A percentile compares a stretch with the other conserved stretches of the same genome.
Evolutionary conservation across 257 asterid genomes (phyloP).

Genomic region (Jacaranda mimosifolia): DNA sequence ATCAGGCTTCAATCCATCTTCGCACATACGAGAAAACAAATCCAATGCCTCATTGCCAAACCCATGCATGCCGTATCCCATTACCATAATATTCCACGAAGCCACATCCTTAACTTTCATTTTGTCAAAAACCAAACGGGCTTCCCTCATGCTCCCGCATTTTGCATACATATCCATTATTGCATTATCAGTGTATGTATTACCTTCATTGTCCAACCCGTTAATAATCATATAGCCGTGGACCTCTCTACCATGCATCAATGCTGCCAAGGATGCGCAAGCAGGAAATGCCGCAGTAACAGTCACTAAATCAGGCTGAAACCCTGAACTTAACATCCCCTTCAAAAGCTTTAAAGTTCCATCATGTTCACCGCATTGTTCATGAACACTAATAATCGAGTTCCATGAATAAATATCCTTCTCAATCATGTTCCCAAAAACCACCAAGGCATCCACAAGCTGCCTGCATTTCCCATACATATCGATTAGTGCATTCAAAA

Average conservation of each 20-base stretch:
- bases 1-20: constrained; percentile 65
- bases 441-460: constrained; percentile 57
- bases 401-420: constrained; percentile 93
- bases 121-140: constrained; percentile 61
- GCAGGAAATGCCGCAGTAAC: constrained; percentile 80
- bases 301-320: constrained; percentile 77
- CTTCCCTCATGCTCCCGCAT: constrained; percentile 83
- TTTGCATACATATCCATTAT: constrained; percentile 93
- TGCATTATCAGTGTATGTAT: constrained; percentile 61
- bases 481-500: constrained; percentile 76
- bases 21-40: constrained; percentile 67
- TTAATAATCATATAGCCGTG: constrained; percentile 67
- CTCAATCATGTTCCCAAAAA: constrained; percentile 57
- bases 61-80: constrained; percentile 90
- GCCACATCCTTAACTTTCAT: constrained; percentile 68
- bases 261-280: constrained; percentile 69
- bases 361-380: constrained; percentile 78
- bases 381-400: constrained; percentile 75
- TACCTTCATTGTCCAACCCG: constrained; percentile 46
- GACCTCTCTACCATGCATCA: constrained; percentile 76
- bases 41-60: constrained; percentile 70
- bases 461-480: constrained; percentile 85
- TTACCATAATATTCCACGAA: constrained; percentile 89
- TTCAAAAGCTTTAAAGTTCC: constrained; percentile 64
- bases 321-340: constrained; percentile 59